phyloP scores from a whole-genome alignment of 2,329 filamentous ascomycete species.

The Aspergillus aculeatus region DNA sequence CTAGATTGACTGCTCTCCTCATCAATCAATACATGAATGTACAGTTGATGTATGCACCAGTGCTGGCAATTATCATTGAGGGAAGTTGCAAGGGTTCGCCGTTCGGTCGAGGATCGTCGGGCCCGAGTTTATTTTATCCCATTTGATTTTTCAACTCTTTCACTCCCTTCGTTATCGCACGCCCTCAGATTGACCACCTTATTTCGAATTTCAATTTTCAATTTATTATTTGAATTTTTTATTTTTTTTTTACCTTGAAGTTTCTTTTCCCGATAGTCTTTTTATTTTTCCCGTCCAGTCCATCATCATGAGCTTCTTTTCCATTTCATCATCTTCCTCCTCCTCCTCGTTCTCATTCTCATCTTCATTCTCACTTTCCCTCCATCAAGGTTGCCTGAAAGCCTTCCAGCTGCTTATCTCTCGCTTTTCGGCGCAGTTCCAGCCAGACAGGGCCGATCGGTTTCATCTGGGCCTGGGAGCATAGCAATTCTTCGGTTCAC shows the following conservation, averaged over 20 bases:
- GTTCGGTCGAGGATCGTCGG: slow-evolving; percentile 2
- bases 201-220: not conserved
- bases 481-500: not conserved
- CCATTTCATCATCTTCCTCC: not conserved
- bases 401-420: no score
- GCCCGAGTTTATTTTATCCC: slow-evolving; percentile 17
- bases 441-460: not conserved
- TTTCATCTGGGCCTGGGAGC: not conserved
- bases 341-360: not conserved
- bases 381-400: no score
- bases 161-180: slow-evolving; percentile 7
- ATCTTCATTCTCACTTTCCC: not conserved
- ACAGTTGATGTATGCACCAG: not conserved
- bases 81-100: not conserved
- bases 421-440: not conserved
- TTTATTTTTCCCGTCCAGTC: not conserved
- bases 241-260: slow-evolving; percentile 1
- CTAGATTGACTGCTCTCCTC: not conserved
- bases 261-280: not conserved
- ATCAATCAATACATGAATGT: not conserved
- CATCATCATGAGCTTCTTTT: not conserved
- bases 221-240: slow-evolving; percentile 5
- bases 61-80: no score
- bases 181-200: slow-evolving; percentile 6
- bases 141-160: slow-evolving; percentile 17